These are phyloP conservation scores for Knoxdaviesia proteae DNA, from an alignment of 2,329 filamentous ascomycete genomes.

Conservation along the genomic window DNA sequence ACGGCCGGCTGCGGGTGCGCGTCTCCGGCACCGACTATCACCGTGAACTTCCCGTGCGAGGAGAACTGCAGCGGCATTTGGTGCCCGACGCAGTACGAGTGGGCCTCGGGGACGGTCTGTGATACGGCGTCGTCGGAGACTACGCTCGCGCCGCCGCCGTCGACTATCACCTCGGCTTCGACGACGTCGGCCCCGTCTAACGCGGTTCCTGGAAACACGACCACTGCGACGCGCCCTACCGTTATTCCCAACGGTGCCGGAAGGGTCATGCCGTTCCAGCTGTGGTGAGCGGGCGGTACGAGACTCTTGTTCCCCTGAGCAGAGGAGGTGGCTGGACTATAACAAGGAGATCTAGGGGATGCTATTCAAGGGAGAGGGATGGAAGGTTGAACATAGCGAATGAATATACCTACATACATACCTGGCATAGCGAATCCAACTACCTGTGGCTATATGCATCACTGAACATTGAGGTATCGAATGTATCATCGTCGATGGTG, in stretches of 20 bases:
- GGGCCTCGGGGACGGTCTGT: not conserved
- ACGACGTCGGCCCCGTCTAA: slow-evolving; percentile 2
- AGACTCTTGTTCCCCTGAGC: too few relatives aligned
- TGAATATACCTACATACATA: too few relatives aligned
- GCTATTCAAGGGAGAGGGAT: too few relatives aligned
- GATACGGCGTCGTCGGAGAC: not conserved
- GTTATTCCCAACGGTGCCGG: slow-evolving; percentile 1
- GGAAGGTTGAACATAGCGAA: too few relatives aligned
- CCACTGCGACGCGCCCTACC: slow-evolving; percentile 2
- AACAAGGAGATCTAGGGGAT: too few relatives aligned
- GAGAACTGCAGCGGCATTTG: not conserved
- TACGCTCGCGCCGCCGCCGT: too few relatives aligned
- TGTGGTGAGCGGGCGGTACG: not conserved
- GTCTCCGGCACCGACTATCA: slow-evolving; percentile 1
- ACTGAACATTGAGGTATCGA: too few relatives aligned
- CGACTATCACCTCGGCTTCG: not conserved
- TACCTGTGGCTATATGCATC: too few relatives aligned
- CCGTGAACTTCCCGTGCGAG: slow-evolving; percentile 2
- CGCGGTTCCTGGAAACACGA: slow-evolving; percentile 1
- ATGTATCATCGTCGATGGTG: too few relatives aligned
- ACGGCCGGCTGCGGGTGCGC: slow-evolving; percentile 2
- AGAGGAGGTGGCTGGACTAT: too few relatives aligned
- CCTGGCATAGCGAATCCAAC: too few relatives aligned
- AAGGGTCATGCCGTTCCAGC: not conserved
- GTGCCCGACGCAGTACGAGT: slow-evolving; percentile 1